Conservation (phyloP, 2,329 filamentous ascomycete genomes). For the Paecilomyces variotii region DNA sequence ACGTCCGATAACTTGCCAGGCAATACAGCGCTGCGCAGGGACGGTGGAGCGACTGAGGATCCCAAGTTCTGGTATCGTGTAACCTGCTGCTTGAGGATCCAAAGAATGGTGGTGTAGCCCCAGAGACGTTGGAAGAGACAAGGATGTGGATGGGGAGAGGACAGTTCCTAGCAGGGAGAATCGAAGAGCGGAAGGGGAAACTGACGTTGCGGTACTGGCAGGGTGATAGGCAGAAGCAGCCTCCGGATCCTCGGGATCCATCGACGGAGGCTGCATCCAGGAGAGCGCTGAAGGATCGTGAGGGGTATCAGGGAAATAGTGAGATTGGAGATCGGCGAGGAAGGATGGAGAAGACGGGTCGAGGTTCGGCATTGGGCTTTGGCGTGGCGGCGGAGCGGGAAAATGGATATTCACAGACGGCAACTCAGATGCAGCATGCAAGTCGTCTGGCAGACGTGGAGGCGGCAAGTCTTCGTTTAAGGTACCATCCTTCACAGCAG, state of each 20-base stretch:
- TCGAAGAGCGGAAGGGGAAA: conserved; percentile 61
- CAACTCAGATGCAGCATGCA: conserved; percentile 32
- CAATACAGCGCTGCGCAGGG: conserved; percentile 79
- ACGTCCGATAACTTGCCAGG: conserved; percentile 82
- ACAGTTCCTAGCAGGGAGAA: conserved; percentile 82
- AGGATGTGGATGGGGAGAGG: conserved; percentile 66
- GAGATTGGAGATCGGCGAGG: conserved; percentile 72
- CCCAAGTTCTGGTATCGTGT: conserved; percentile 81
- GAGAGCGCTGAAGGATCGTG: conserved; percentile 77
- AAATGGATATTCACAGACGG: conserved; percentile 33
- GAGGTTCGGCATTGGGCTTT: conserved; percentile 57
- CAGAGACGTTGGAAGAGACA: conserved; percentile 64
- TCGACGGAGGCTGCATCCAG: conserved; percentile 75
- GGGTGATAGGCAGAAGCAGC: conserved; percentile 76
- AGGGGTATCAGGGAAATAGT: conserved; percentile 86
- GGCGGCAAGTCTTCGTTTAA: conserved; percentile 29
- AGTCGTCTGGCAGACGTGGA: conserved; percentile 25
- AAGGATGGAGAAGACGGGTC: conserved; percentile 79
- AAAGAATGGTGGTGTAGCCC: conserved; percentile 91
- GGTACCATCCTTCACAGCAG: conserved; percentile 4
- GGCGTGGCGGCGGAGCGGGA: conserved; percentile 35
- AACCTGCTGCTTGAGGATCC: conserved; percentile 87
- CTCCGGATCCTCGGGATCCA: conserved; percentile 54
- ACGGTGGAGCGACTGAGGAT: conserved; percentile 73
- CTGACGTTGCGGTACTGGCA: conserved; percentile 59